Percentiles rank a stretch among this genome's conserved stretches.
Conservation (phyloP, 139 green algal genomes). For the Micromonas pusilla region DNA sequence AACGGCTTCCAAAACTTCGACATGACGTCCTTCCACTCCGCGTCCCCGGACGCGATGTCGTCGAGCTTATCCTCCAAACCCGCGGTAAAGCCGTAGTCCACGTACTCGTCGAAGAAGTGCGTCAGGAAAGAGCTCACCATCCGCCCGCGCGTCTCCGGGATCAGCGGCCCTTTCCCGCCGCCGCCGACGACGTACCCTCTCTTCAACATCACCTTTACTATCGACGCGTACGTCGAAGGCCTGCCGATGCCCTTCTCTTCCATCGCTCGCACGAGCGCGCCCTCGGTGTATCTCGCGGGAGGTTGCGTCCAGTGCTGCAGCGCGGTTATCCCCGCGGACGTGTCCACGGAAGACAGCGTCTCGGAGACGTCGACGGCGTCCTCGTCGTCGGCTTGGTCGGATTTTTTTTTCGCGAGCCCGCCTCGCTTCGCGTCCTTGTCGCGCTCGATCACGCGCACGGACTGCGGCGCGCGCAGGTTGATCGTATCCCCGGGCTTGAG, state of each 20-base stretch:
- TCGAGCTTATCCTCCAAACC: constrained; percentile 31
- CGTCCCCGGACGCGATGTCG: constrained; percentile 49
- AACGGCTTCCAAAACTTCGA: constrained; percentile 60
- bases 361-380: neutral
- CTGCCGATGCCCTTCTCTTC: constrained; percentile 83
- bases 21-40: constrained; percentile 45
- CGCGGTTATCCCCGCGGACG: constrained; percentile 5
- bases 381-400: neutral
- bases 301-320: constrained; percentile 65
- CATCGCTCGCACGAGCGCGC: constrained; percentile 45
- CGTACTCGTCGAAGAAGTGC: constrained; percentile 62
- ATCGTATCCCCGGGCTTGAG: neutral
- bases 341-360: neutral
- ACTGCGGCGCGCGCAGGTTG: neutral
- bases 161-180: constrained; percentile 39
- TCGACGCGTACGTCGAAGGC: constrained; percentile 86
- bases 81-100: constrained; percentile 75
- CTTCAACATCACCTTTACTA: constrained; percentile 49
- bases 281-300: constrained; percentile 68
- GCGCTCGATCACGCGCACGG: neutral
- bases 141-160: constrained; percentile 51
- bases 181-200: constrained; percentile 60
- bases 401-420: neutral
- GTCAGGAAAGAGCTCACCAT: constrained; percentile 68
- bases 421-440: neutral